These are phyloP conservation scores for Taphrina populina DNA, from an alignment of 1,139 yeast genomes.

Conservation along the genomic window DNA sequence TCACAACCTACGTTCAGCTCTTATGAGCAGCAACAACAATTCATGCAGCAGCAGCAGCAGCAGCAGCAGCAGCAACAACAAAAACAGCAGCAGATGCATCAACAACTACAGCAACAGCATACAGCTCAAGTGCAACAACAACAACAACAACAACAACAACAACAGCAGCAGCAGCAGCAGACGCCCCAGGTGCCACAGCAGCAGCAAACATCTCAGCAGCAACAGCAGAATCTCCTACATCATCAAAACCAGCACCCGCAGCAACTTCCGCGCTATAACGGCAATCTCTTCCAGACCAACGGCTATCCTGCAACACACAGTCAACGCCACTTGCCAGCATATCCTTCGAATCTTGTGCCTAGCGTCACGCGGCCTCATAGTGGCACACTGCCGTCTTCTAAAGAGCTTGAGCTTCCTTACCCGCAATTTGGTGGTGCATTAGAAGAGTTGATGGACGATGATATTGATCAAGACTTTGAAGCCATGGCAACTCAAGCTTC, in stretches of 20 bases:
- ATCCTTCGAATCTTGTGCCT: slow-evolving; percentile 19
- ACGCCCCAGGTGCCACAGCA: slow-evolving; percentile 48
- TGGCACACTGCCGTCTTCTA: slow-evolving; percentile 14
- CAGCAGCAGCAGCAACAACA: slow-evolving; percentile 42
- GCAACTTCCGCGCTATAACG: slow-evolving; percentile 10
- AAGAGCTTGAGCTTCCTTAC: background rate
- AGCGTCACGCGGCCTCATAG: slow-evolving; percentile 8
- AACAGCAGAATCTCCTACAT: background rate
- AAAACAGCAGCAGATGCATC: slow-evolving; percentile 42
- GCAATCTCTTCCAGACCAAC: slow-evolving; percentile 18
- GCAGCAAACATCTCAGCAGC: slow-evolving; percentile 8
- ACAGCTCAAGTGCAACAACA: slow-evolving; percentile 44
- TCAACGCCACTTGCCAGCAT: slow-evolving; percentile 15
- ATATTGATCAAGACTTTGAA: slow-evolving; percentile 21
- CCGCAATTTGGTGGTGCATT: background rate
- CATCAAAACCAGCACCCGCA: no score
- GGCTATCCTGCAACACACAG: slow-evolving; percentile 21
- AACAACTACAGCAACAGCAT: slow-evolving; percentile 46
- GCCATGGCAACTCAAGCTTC: slow-evolving; percentile 26
- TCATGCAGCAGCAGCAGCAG: slow-evolving; percentile 34
- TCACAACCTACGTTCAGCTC: slow-evolving; percentile 8
- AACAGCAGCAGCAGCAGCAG: slow-evolving; percentile 3
- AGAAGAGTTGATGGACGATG: slow-evolving; percentile 15
- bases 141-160: slow-evolving; percentile 40
- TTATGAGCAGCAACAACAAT: slow-evolving; percentile 21